phyloP scores from a whole-genome alignment of 1,284 basidiomycete species.

The Athelia psychrophila region DNA sequence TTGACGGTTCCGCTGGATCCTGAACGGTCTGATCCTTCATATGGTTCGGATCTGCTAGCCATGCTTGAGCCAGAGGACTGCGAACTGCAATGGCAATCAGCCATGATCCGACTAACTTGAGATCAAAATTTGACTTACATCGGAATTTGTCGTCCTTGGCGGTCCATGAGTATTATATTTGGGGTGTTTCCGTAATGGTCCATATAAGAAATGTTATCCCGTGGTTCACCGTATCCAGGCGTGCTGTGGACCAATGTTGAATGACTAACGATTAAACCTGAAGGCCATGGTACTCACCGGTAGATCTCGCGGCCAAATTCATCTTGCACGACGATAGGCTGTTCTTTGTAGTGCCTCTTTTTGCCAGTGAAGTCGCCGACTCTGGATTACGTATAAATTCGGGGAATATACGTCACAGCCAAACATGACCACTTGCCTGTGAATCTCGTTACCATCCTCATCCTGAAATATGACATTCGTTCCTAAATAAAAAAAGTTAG shows the following conservation, averaged over 20 bases:
- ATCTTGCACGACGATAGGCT: conserved; percentile 47
- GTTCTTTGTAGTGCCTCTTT: conserved; percentile 18
- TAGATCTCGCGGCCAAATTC: conserved; percentile 47
- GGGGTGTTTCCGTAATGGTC: conserved; percentile 6
- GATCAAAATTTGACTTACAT: conserved; percentile 25
- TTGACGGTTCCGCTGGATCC: not conserved
- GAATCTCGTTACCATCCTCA: conserved; percentile 61
- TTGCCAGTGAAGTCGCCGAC: conserved; percentile 41
- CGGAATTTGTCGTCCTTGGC: conserved; percentile 37
- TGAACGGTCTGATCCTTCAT: not conserved
- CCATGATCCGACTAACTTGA: too few species aligned
- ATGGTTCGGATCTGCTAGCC: not conserved
- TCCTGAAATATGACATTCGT: conserved; percentile 60
- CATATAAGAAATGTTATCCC: not conserved
- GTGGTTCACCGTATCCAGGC: not conserved
- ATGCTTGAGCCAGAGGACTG: not conserved
- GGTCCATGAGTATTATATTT: conserved; percentile 38
- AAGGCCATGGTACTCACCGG: conserved; percentile 31
- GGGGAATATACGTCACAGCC: not conserved
- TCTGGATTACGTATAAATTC: conserved; percentile 23
- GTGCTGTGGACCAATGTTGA: not conserved
- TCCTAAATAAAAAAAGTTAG: too few species aligned
- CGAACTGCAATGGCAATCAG: too few species aligned
- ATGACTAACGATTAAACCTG: not conserved
- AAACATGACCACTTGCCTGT: conserved; percentile 40